A percentile compares a stretch with the other conserved stretches of the same genome.
Conservation (phyloP, 257 asterid genomes). For the Lycium barbarum region DNA sequence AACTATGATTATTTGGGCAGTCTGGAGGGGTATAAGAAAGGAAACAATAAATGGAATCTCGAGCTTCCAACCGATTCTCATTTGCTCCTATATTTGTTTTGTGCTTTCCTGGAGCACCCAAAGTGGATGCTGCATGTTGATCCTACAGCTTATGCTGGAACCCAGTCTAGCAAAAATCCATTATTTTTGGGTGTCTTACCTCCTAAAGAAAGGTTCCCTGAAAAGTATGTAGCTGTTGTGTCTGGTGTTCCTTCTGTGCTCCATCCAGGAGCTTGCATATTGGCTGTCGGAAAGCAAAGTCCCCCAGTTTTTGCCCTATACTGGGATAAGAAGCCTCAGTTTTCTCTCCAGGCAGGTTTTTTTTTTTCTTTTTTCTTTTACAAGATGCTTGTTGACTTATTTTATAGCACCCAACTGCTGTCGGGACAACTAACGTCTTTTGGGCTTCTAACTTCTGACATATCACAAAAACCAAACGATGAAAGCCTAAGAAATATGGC, state of each 20-base stretch:
- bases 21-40: slow-evolving; percentile 73
- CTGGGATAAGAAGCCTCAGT: slow-evolving; percentile 95
- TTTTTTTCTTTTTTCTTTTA: background rate
- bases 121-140: slow-evolving; percentile 98
- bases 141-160: slow-evolving; percentile 77
- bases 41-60: slow-evolving; percentile 74
- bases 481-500: background rate
- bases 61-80: slow-evolving; percentile 93
- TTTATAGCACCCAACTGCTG: background rate
- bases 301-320: slow-evolving; percentile 82
- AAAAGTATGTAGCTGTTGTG: slow-evolving; percentile 78
- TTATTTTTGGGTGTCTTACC: slow-evolving; percentile 90
- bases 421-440: background rate
- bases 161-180: slow-evolving; percentile 90
- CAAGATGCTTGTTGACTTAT: slow-evolving; percentile 8
- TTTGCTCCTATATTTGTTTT: slow-evolving; percentile 84
- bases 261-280: slow-evolving; percentile 93
- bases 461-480: background rate
- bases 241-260: slow-evolving; percentile 84
- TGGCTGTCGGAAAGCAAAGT: slow-evolving; percentile 89
- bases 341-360: slow-evolving; percentile 86
- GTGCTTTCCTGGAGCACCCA: slow-evolving; percentile 93
- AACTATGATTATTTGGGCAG: slow-evolving; percentile 88
- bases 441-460: background rate
- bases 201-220: slow-evolving; percentile 92